These are phyloP conservation scores for Skeletonema menzelii DNA, from an alignment of 108 stramenopile species.

Conservation along the genomic window DNA sequence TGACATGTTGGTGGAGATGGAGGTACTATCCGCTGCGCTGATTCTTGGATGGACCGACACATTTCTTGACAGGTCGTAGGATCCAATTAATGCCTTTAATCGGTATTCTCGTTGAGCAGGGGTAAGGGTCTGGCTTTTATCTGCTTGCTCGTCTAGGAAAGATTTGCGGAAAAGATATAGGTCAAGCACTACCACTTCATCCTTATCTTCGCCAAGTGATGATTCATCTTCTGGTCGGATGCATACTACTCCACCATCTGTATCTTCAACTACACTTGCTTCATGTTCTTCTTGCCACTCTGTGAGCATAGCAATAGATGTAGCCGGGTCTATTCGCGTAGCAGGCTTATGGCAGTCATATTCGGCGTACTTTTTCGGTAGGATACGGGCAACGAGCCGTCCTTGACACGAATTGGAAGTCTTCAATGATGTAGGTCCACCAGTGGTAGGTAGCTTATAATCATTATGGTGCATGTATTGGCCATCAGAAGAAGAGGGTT, in stretches of 20 bases:
- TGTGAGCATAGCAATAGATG: constrained; percentile 4
- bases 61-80: constrained; percentile 16
- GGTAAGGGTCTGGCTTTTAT: neutral
- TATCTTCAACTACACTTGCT: too few relatives aligned
- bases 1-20: neutral
- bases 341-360: constrained; percentile 25
- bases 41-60: neutral
- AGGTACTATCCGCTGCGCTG: neutral
- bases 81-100: constrained; percentile 12
- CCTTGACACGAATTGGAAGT: constrained; percentile 20
- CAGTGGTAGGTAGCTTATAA: neutral
- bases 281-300: neutral
- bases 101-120: constrained; percentile 5
- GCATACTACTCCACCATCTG: neutral
- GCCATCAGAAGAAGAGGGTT: neutral
- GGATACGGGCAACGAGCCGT: constrained; percentile 27
- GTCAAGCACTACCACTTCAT: constrained; percentile 18
- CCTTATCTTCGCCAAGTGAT: neutral
- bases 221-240: neutral
- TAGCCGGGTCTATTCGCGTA: constrained; percentile 12
- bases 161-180: constrained; percentile 20
- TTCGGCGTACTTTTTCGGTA: constrained; percentile 19
- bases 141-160: neutral
- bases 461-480: neutral
- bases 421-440: neutral